Conservation (phyloP, 2,329 filamentous ascomycete species). For the Aspergillus caelatus region DNA sequence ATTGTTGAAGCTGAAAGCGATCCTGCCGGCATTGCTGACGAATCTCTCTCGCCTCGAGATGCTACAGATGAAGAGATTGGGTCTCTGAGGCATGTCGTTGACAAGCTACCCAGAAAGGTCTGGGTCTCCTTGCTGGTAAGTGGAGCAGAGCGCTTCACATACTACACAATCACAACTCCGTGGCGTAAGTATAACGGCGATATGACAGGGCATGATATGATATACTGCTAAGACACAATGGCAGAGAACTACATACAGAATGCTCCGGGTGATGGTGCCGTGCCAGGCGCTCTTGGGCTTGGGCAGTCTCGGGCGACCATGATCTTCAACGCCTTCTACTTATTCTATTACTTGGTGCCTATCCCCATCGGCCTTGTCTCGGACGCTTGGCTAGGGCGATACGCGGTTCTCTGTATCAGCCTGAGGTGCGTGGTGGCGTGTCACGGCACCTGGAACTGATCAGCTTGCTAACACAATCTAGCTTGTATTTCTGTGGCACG, state of each 20-base stretch:
- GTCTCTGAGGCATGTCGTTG: not conserved
- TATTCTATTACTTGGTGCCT: constrained; percentile 5
- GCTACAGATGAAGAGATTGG: not conserved
- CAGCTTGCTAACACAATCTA: not conserved
- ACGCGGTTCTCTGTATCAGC: not conserved
- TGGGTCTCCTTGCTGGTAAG: constrained; percentile 3
- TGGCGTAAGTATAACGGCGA: constrained; percentile 1
- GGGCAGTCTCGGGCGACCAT: constrained; percentile 2
- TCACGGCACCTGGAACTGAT: not conserved
- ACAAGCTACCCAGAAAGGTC: constrained; percentile 2
- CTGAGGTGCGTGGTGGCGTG: not conserved
- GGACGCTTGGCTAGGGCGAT: constrained; percentile 8
- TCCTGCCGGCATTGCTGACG: not conserved
- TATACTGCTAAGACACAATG: not conserved
- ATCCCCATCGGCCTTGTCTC: constrained; percentile 2
- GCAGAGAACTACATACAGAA: constrained; percentile 10
- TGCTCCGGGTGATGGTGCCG: not conserved
- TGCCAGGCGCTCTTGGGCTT: constrained; percentile 4
- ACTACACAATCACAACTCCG: constrained; percentile 7
- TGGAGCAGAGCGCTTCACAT: constrained; percentile 7
- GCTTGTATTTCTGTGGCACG: constrained; percentile 4
- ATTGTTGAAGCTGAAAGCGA: not conserved
- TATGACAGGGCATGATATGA: not conserved
- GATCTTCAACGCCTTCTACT: constrained; percentile 8
- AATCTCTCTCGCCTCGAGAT: not conserved